Evolutionary conservation across 805 yeast genomes (phyloP), one percentile per base, ranked within the genome.

Genomic region (Hanseniaspora nectarophila): DNA sequence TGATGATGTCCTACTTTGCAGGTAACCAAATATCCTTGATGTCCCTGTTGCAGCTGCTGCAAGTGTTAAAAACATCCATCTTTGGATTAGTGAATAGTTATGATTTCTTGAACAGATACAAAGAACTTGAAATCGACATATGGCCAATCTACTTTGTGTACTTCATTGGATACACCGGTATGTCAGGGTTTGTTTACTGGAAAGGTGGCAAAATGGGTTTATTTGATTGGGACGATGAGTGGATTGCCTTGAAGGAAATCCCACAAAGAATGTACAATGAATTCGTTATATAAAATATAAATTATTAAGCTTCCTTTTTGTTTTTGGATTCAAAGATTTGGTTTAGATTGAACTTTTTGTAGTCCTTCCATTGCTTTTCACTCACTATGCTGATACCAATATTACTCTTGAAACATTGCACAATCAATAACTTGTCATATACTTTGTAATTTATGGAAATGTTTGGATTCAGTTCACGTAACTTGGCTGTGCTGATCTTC

Each of bases 401-500:
- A 56, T 85, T 84, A 56, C 78, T 83, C 69, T 89, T 90, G 68
- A 82, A 90, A 62, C 96, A 85, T 64, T 87, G 95, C 2, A 92
- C 83, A 49, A 90, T 62, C 45, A 92, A 76, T 58, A 92, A 69
- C 61, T 81, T 80, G 55, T 89, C 95, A 60, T 77, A 86, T 12
- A 78, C 67, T 60, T 85, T 85, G 18, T 33, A 49, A 31, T 49
- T 49, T 9, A 49, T 49, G 7, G 12, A 26, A 2, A 34, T 18
- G 4, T 33, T 28, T 12, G 26, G 5, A 28, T 49, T 29, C 2
- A 49, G 15, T 4, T 33, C 45, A 20, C 53, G 40, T 64, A 92
- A 73, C 42, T 74, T 67, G 29, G 74, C 77, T 3, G 95, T 95
- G 8, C 89, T 74, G 12, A 77, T 71, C 33, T 73, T 76, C 55